A percentile compares a stretch with the other conserved stretches of the same genome.
phyloP scores from a whole-genome alignment of 352 stramenopile species.

The Phytophthora gonapodyides region DNA sequence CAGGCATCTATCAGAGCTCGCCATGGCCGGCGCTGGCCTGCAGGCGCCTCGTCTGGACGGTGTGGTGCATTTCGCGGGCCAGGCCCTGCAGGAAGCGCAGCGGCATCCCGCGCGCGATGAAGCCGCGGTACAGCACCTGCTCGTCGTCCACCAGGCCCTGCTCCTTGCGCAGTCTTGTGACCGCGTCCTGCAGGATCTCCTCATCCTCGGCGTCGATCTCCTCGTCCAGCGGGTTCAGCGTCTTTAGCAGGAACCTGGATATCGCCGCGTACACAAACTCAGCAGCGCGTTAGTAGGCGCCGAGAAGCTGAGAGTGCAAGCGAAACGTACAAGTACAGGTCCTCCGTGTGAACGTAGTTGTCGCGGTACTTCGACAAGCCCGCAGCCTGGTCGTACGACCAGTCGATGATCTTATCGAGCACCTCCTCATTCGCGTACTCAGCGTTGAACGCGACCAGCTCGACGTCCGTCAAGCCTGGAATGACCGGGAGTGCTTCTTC shows the following conservation, averaged over 20 bases:
- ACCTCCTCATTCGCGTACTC: slow-evolving; percentile 55
- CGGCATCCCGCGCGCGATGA: slow-evolving; percentile 58
- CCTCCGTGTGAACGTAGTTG: slow-evolving; percentile 52
- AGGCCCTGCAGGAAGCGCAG: slow-evolving; percentile 52
- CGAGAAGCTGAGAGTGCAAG: not conserved
- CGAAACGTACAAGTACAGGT: slow-evolving; percentile 49
- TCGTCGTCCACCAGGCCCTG: slow-evolving; percentile 53
- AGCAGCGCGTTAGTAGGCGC: not conserved
- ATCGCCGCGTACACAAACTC: not conserved
- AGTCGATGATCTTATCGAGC: slow-evolving; percentile 62
- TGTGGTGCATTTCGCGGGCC: slow-evolving; percentile 56
- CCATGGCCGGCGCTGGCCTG: slow-evolving; percentile 13
- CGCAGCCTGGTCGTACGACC: slow-evolving; percentile 61
- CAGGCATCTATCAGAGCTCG: slow-evolving; percentile 31
- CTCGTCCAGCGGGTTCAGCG: slow-evolving; percentile 61
- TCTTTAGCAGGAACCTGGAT: slow-evolving; percentile 53
- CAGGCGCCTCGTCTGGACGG: slow-evolving; percentile 36
- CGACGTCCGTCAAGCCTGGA: slow-evolving; percentile 46
- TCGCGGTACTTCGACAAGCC: slow-evolving; percentile 44
- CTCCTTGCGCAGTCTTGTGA: slow-evolving; percentile 38
- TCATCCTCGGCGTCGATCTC: slow-evolving; percentile 52
- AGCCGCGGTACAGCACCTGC: slow-evolving; percentile 55
- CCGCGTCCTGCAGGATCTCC: slow-evolving; percentile 38
- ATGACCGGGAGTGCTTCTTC: slow-evolving; percentile 28
- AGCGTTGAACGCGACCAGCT: slow-evolving; percentile 63